phyloP scores from a whole-genome alignment of 352 stramenopile species.

The Phytophthora pseudosyringae region DNA sequence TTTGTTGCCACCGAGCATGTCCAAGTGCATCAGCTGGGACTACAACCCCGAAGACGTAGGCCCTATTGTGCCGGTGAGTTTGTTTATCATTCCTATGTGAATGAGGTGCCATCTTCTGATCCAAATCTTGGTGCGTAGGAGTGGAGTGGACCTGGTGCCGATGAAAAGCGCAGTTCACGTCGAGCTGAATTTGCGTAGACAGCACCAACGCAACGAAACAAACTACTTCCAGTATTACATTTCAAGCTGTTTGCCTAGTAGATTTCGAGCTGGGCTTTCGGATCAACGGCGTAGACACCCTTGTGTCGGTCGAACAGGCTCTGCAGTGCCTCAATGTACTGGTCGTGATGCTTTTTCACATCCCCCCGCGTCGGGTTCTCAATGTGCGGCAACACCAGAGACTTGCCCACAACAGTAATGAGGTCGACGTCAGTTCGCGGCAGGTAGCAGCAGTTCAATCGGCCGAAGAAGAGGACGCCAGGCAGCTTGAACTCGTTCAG shows the following conservation, averaged over 20 bases:
- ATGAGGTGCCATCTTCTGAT: neutral
- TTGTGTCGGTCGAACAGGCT: conserved; percentile 90
- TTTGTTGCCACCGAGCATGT: conserved; percentile 10
- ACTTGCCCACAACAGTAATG: conserved; percentile 90
- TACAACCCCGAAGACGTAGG: conserved; percentile 19
- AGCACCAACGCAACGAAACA: neutral
- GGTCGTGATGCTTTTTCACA: conserved; percentile 88
- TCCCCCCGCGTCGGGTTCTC: conserved; percentile 88
- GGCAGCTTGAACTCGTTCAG: conserved; percentile 87
- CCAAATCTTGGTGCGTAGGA: conserved; percentile 46
- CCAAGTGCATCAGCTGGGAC: conserved; percentile 28
- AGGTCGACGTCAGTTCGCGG: conserved; percentile 73
- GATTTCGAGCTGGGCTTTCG: conserved; percentile 56
- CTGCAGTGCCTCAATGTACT: conserved; percentile 86
- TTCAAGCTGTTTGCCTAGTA: conserved; percentile 36
- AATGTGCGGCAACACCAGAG: conserved; percentile 85
- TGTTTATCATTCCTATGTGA: conserved; percentile 1
- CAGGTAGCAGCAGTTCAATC: conserved; percentile 81
- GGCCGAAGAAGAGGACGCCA: conserved; percentile 64
- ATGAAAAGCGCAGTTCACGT: conserved; percentile 28
- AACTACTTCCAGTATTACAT: conserved; percentile 14
- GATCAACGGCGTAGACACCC: conserved; percentile 73
- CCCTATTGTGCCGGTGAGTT: conserved; percentile 44
- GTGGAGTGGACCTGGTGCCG: conserved; percentile 59
- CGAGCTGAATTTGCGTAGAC: conserved; percentile 17